Evolutionary conservation across 352 stramenopile species (phyloP).

Genomic region (Phytophthora ohioensis): DNA sequence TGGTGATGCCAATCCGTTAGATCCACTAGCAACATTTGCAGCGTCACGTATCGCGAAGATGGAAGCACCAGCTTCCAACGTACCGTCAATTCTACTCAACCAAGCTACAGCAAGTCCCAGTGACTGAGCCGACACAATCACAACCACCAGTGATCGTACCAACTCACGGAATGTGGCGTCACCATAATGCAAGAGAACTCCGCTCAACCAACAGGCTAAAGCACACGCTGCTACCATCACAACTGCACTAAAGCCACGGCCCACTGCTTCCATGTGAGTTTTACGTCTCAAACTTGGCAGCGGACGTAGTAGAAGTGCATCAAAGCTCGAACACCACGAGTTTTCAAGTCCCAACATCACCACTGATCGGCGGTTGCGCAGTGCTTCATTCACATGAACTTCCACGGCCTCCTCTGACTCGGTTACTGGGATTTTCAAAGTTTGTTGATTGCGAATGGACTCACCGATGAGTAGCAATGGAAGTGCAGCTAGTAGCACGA

Average conservation of each 20-base stretch:
- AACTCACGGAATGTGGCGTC: conserved; percentile 57
- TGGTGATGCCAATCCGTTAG: conserved; percentile 17
- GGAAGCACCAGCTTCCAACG: conserved; percentile 32
- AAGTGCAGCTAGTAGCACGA: conserved; percentile 65
- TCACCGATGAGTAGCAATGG: conserved; percentile 66
- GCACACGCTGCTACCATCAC: conserved; percentile 51
- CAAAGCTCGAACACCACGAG: conserved; percentile 43
- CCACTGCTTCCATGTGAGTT: conserved; percentile 44
- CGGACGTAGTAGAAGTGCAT: conserved; percentile 33
- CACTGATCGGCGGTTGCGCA: conserved; percentile 52
- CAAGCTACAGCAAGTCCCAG: conserved; percentile 45
- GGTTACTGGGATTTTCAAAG: not conserved
- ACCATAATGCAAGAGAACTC: conserved; percentile 48
- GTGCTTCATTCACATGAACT: conserved; percentile 54
- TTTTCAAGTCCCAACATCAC: conserved; percentile 48
- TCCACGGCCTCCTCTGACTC: conserved; percentile 34
- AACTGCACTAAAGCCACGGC: conserved; percentile 73
- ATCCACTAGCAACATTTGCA: conserved; percentile 14
- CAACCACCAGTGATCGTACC: conserved; percentile 50
- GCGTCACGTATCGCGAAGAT: conserved; percentile 45
- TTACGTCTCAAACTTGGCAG: conserved; percentile 26
- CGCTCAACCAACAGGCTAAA: conserved; percentile 72
- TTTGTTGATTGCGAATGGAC: conserved; percentile 33
- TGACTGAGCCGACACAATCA: conserved; percentile 50
- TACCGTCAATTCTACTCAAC: conserved; percentile 33